Evolutionary conservation across 257 asterid species (phyloP).

Genomic region (Solanum gracilifrons): DNA sequence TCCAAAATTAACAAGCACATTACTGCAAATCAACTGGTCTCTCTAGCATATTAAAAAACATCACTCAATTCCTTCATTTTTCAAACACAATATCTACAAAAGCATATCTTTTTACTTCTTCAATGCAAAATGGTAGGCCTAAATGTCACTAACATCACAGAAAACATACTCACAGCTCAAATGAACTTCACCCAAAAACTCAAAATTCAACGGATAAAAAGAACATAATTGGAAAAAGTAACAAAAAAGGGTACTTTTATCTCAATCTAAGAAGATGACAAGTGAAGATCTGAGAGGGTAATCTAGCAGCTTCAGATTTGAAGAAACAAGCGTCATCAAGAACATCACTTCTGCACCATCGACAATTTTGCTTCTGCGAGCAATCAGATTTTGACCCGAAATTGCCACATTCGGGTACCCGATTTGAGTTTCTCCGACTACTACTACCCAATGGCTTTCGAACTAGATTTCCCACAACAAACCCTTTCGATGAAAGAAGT

Average conservation of each 20-base stretch:
- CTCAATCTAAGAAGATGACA: constrained; percentile 5
- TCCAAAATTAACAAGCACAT: neutral
- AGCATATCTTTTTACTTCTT: neutral
- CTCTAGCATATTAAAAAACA: neutral
- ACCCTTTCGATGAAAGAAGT: neutral
- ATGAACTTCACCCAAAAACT: neutral
- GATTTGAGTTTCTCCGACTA: neutral
- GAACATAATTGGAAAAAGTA: neutral
- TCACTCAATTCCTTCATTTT: neutral
- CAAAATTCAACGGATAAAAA: neutral
- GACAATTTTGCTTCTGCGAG: constrained; percentile 2
- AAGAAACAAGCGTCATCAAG: constrained; percentile 28
- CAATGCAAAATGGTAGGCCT: neutral
- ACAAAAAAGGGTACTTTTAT: neutral
- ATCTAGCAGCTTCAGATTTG: constrained; percentile 25
- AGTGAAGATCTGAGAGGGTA: constrained; percentile 26
- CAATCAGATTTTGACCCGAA: constrained; percentile 18
- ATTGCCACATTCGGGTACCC: neutral
- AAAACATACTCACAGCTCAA: neutral
- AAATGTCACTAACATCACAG: neutral
- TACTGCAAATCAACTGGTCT: neutral
- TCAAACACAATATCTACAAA: neutral
- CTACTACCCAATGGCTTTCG: constrained; percentile 1
- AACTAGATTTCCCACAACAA: neutral
- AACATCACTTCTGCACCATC: constrained; percentile 27